These are phyloP conservation scores for Coniochaeta ligniaria DNA, from an alignment of 2,329 filamentous ascomycete species.

Conservation along the genomic window DNA sequence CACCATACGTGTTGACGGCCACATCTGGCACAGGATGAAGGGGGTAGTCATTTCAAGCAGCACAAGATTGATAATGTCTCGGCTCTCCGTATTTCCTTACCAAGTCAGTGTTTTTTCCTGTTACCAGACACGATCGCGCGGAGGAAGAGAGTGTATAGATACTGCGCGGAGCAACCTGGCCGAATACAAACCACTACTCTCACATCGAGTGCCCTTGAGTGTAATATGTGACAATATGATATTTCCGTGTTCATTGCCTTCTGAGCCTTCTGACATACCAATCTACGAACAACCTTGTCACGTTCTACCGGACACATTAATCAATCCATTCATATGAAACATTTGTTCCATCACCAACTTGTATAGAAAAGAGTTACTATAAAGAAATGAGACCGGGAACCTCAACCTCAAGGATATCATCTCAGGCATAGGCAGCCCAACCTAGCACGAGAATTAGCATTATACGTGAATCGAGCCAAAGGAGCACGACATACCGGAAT, in stretches of 20 bases:
- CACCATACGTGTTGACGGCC: neutral
- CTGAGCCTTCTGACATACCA: neutral
- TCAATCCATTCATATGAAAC: neutral
- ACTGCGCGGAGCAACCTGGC: neutral
- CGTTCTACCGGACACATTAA: neutral
- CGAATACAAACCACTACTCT: neutral
- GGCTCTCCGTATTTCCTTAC: neutral
- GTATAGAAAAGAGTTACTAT: neutral
- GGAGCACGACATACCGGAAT: slow-evolving; percentile 56
- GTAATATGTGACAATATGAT: too few species aligned
- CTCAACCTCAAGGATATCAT: neutral
- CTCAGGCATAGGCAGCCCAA: slow-evolving; percentile 38
- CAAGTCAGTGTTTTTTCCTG: neutral
- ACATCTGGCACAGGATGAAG: slow-evolving; percentile 6
- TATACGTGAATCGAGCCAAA: slow-evolving; percentile 3
- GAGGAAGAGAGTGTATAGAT: neutral
- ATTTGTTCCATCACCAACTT: neutral
- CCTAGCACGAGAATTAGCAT: slow-evolving; percentile 23
- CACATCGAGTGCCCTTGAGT: neutral
- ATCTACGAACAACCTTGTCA: too few species aligned
- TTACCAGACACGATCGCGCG: neutral
- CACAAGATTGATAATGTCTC: slow-evolving; percentile 9
- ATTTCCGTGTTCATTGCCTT: neutral
- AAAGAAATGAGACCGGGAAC: neutral
- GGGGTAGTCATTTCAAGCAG: slow-evolving; percentile 3